A percentile compares a stretch with the other conserved stretches of the same genome.
Conservation (phyloP, 371 early-diverging fungal species). For the Smittium mucronatum region DNA sequence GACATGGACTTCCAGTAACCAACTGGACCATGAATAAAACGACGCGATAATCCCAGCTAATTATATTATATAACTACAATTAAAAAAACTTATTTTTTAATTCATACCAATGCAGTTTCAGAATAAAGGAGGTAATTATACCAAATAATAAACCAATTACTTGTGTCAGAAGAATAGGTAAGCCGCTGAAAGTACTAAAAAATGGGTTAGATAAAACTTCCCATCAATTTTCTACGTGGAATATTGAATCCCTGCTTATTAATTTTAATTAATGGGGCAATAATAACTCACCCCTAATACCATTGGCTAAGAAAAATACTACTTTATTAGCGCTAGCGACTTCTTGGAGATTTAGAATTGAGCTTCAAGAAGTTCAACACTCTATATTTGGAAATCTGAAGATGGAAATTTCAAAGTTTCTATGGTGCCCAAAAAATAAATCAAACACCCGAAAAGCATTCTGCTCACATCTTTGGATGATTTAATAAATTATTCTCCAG, state of each 20-base stretch:
- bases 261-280: background rate
- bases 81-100: background rate
- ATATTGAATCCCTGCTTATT: background rate
- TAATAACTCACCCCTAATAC: background rate
- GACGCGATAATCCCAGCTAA: background rate
- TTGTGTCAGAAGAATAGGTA: background rate
- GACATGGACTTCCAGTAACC: background rate
- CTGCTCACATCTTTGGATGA: background rate
- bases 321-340: background rate
- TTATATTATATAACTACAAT: background rate
- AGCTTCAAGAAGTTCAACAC: background rate
- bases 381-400: conserved; percentile 4
- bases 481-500: conserved; percentile 5
- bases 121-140: background rate
- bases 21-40: background rate
- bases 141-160: background rate
- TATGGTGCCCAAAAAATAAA: conserved; percentile 6
- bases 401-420: no score
- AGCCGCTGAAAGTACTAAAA: background rate
- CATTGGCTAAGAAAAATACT: conserved; percentile 1
- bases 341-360: background rate
- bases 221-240: background rate
- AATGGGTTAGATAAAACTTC: no score
- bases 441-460: conserved; percentile 1
- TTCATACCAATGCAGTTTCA: conserved; percentile 3